Conservation (phyloP, 257 asterid species). For the Anisodus acutangulus region DNA sequence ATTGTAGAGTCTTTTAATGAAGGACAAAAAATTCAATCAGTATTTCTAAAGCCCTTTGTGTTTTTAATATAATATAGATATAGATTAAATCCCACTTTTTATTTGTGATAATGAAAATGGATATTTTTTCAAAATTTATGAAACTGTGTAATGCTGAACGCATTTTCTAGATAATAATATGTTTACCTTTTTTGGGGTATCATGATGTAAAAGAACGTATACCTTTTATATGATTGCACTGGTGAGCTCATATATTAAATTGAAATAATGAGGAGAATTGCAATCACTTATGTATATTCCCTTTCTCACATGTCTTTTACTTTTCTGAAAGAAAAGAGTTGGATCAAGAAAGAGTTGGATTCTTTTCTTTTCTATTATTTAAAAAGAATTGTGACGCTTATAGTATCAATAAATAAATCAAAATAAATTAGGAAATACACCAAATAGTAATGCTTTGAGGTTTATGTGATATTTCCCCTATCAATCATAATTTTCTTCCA, state of each 20-base stretch:
- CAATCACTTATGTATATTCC: neutral
- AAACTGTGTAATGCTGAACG: neutral
- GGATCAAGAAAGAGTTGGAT: neutral
- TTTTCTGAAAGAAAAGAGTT: neutral
- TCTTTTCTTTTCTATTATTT: neutral
- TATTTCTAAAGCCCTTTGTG: too few relatives aligned
- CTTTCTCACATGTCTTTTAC: neutral
- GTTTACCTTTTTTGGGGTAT: neutral
- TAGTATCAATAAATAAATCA: neutral
- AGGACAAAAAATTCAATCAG: too few relatives aligned
- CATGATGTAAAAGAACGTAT: neutral
- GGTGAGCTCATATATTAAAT: slow-evolving; percentile 1
- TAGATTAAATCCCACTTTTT: neutral
- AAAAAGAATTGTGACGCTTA: neutral
- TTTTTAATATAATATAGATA: too few relatives aligned
- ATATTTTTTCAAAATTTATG: neutral
- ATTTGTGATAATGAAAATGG: neutral
- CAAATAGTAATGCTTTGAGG: neutral
- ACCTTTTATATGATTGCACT: neutral
- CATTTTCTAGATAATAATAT: neutral
- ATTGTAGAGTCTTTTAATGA: too few relatives aligned
- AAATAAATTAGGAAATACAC: neutral
- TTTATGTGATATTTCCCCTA: neutral
- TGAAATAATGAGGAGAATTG: neutral
- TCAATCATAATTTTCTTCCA: neutral